Conservation (phyloP, 2,329 filamentous ascomycete genomes). For the Zasmidium angulare region DNA sequence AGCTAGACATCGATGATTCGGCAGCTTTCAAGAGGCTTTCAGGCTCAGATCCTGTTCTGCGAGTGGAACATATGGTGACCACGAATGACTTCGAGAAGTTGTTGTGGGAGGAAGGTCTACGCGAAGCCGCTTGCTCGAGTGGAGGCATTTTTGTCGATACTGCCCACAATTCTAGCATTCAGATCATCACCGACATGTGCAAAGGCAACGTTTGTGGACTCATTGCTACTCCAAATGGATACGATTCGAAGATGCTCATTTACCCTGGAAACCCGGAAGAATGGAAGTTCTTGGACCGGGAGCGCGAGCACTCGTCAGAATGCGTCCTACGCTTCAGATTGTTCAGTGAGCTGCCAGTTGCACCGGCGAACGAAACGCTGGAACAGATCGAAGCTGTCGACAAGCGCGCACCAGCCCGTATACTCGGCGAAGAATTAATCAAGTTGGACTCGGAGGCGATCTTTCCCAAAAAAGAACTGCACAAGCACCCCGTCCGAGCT, state of each 20-base stretch:
- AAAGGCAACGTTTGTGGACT: constrained; percentile 22
- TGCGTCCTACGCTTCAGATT: constrained; percentile 15
- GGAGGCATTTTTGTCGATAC: constrained; percentile 11
- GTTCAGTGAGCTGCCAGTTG: constrained; percentile 9
- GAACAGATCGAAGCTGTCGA: not conserved
- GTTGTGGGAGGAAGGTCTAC: constrained; percentile 10
- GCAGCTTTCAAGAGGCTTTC: constrained; percentile 4
- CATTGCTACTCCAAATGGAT: constrained; percentile 16
- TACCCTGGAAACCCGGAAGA: constrained; percentile 27
- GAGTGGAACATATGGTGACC: constrained; percentile 16
- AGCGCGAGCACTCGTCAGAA: constrained; percentile 1
- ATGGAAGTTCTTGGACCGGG: constrained; percentile 28
- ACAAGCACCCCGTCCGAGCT: not conserved
- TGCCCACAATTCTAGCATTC: not conserved
- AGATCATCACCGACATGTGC: constrained; percentile 22
- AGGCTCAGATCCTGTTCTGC: constrained; percentile 12
- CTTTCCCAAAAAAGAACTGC: not conserved
- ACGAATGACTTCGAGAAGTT: constrained; percentile 18
- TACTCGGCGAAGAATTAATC: constrained; percentile 12
- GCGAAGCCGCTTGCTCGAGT: not conserved
- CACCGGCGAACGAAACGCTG: not conserved
- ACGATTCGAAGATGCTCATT: constrained; percentile 23
- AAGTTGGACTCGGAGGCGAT: constrained; percentile 11
- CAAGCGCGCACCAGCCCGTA: not conserved
- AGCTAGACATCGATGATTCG: constrained; percentile 8